These are phyloP conservation scores for Cokeromyces recurvatus DNA, from an alignment of 371 early-diverging fungal species.

Conservation along the genomic window DNA sequence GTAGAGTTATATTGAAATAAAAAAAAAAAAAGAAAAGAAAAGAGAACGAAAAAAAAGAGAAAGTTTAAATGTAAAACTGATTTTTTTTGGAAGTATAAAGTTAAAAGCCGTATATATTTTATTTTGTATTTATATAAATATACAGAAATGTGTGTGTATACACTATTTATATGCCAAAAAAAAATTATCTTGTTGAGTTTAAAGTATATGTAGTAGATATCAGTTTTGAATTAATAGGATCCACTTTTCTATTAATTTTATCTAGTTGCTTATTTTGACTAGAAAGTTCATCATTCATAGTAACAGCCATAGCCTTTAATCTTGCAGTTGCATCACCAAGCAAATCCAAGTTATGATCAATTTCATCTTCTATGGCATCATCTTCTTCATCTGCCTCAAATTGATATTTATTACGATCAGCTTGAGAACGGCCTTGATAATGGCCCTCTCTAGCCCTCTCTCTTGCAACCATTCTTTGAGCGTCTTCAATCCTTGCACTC, in stretches of 20 bases:
- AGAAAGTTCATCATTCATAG: slow-evolving; percentile 71
- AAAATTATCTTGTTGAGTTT: slow-evolving; percentile 32
- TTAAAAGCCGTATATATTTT: too few relatives aligned
- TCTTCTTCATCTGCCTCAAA: slow-evolving; percentile 66
- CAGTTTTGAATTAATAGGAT: slow-evolving; percentile 40
- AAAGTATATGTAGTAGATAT: slow-evolving; percentile 39
- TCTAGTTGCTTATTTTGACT: slow-evolving; percentile 54
- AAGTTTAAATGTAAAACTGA: too few relatives aligned
- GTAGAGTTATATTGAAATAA: slow-evolving; percentile 16
- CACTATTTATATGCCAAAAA: slow-evolving; percentile 56
- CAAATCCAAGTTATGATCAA: slow-evolving; percentile 71
- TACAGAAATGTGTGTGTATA: too few relatives aligned
- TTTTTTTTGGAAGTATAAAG: too few relatives aligned
- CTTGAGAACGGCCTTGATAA: slow-evolving; percentile 47
- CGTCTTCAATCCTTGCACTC: slow-evolving; percentile 45
- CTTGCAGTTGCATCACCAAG: slow-evolving; percentile 57
- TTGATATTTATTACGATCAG: slow-evolving; percentile 58
- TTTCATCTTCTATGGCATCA: slow-evolving; percentile 70
- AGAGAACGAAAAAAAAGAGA: too few relatives aligned
- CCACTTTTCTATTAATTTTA: slow-evolving; percentile 32
- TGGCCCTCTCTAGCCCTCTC: slow-evolving; percentile 50
- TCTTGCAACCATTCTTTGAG: slow-evolving; percentile 41
- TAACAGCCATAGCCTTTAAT: slow-evolving; percentile 66
- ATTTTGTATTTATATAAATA: too few relatives aligned
- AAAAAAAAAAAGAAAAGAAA: slow-evolving; percentile 4